Base-by-base conservation (phyloP, 768 basidiomycete species). In the Leccinum sublutescens region DNA sequence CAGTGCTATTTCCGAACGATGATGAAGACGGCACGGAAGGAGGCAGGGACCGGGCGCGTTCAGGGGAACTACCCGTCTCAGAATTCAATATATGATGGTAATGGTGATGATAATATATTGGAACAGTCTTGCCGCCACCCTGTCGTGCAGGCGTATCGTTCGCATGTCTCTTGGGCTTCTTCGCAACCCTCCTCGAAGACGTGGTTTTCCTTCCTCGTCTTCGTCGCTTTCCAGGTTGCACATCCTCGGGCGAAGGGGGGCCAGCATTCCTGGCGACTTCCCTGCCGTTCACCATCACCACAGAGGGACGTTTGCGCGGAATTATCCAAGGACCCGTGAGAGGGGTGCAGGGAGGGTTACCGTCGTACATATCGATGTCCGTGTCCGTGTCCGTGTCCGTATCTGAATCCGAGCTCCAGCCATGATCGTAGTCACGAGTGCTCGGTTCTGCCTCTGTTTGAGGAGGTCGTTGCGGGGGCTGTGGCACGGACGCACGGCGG, bases 301-400 rank as follows among this genome's bases (percentile, higher is more conserved):
- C 57, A 10, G 72, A 74, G 7, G 66, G 61, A 36, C 64, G 63
- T 38, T 60, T 68, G 45, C 62, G 64, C 3, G 66, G 63, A 29
- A 66, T 62, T 1, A 71, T 38, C 66, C 67, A 68, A 21, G 64
- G 64, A 34, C 50, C 62, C 5, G 63, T 40, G 7, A 51, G 50
- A 14, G 60, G 58, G n/a, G 38, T 58, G n/a, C 21, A 57, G 3
- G 51, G 33, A 6, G 29, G 36, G 33, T 59, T 61, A n/a, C 31
- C 58, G 19, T 56, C 53, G 33, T 67, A 59, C 25, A 15, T 61
- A 14, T 74, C 66, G 3, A 53, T 55, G 40, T 64, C 65, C 0
- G 65, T 56, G 8, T 66, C 68, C 1, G 62, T 57, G 34, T 69
- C 60, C 0, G 62, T 57, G 34, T 69, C 60, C 0, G 58, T 43